Base-by-base conservation (phyloP, 805 yeast species). In the Cephaloascus albidus region DNA sequence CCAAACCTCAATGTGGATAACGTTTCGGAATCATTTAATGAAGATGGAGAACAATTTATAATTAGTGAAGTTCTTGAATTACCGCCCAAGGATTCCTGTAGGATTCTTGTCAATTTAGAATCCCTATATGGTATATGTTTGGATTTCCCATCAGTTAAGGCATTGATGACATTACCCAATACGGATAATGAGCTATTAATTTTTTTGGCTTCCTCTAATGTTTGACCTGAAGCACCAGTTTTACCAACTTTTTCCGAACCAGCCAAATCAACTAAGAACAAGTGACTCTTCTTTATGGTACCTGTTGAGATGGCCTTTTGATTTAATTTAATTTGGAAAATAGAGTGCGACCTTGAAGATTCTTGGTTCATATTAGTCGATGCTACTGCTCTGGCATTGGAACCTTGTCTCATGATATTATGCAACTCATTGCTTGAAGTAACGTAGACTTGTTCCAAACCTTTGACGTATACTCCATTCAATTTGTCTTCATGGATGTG, bases 181-280 rank as follows among this genome's bases (percentile, higher is more conserved):
- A 88, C 72, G 4, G 87, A 77, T 31, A 86, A 67, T 1, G 95
- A 84, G 34, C 78, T 71, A 57, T 88, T 89, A 49, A 88, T 83
- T 44, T 81, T 85, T 51, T 84, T 84, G 1, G 95, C 87, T 49
- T 88, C 96, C 52, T 86, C 89, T 5, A 84, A 61, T 2, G 80
- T 70, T 47, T 76, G 77, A 1, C 93, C 93, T 0, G 75, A 58
- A 1, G 89, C 90, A 2, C 93, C 90, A 0, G 93, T 77, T 45
- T 78, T 81, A 42, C 78, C 77, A 31, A 81, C 76, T 54, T 79
- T 84, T 56, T 89, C 96, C 18, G 90, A 80, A 4, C 96, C 95
- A 0, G 95, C 95, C 45, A 87, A 66, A 59, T 87, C 96, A 10
- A 86, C 90, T 30, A 87, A 57, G 49, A 79, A 82, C 43, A 87